Base-by-base conservation (phyloP, 768 basidiomycete species). In the Lentinula lateritia region DNA sequence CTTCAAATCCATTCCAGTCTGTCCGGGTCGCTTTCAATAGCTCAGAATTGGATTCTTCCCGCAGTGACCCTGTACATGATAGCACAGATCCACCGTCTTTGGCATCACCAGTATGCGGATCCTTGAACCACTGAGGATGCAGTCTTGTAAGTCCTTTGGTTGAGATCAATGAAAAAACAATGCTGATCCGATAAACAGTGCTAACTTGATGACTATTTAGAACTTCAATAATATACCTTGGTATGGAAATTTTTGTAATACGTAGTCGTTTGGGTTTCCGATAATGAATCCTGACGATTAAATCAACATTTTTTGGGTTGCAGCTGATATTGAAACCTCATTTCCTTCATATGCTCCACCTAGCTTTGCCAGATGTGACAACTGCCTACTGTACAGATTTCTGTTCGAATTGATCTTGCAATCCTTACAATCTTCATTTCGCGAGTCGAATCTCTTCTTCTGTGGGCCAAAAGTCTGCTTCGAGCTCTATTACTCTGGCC, bases 401-500 rank as follows among this genome's bases (percentile, higher is more conserved):
- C 28, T 28, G 28, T 28, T 28, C 3, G 28, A 0, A 28, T 28
- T 28, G 28, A 28, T 28, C 28, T 28, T 28, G 28, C 28, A 28
- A 28, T 28, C 28, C 28, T 28, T 28, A 0, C 28, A 1, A 35
- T 20, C 15, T 53, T 53, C 13, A 35, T 48, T 10, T 20, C 18
- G 16, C 10, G 34, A 7, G 10, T 36, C 9, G 38, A 54, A 5
- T n/a, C 48, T 60, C 58, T 15, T 46, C 32, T 35, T 18, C 23
- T 8, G 3, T 34, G 50, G 85, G 86, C 86, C 86, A 87, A 66
- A 88, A 88, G 3, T 69, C 78, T 36, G 73, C 76, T 67, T 89
- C 87, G 0, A 89, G 75, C 63, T 88, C 86, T 1, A 87, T 62
- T 13, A 86, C 82, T 15, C 86, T 76, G 13, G 65, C 71, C 84